Evolutionary conservation across 202 grass and related monocot species (phyloP).

Genomic region (Panicum hallii): DNA sequence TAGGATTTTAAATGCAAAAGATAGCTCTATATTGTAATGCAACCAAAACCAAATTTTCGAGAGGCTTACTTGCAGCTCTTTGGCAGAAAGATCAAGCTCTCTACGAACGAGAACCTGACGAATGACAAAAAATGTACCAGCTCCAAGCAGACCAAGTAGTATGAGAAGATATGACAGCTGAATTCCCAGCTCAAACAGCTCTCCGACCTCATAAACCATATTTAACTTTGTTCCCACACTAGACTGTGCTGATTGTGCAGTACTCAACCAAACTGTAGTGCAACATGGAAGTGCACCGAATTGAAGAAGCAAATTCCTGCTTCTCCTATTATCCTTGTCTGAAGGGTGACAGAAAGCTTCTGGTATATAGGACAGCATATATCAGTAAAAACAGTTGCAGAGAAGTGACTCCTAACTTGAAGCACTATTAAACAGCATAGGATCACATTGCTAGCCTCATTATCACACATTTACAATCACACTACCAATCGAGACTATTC

Average conservation of each 20-base stretch:
- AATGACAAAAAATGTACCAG: conserved; percentile 90
- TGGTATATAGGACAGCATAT: neutral
- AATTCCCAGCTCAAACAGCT: conserved; percentile 96
- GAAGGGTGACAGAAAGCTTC: conserved; percentile 20
- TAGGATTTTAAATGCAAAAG: conserved; percentile 7
- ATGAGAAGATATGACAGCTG: conserved; percentile 93
- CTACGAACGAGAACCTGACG: conserved; percentile 93
- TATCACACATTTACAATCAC: neutral
- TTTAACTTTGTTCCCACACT: conserved; percentile 69
- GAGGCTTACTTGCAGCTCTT: conserved; percentile 89
- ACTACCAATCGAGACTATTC: neutral
- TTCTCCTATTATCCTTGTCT: conserved; percentile 43
- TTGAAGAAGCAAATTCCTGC: conserved; percentile 40
- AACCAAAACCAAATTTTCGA: conserved; percentile 34
- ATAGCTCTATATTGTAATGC: neutral
- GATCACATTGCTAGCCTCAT: neutral
- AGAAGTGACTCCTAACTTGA: neutral
- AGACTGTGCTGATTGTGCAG: conserved; percentile 58
- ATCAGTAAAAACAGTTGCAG: conserved; percentile 17
- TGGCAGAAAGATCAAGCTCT: conserved; percentile 98
- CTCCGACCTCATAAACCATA: conserved; percentile 85
- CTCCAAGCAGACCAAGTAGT: conserved; percentile 88
- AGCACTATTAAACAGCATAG: too few species aligned
- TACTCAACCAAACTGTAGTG: conserved; percentile 70
- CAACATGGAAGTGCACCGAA: conserved; percentile 57